phyloP scores from a whole-genome alignment of 371 early-diverging fungal species.

The Chytridiales sp. region DNA sequence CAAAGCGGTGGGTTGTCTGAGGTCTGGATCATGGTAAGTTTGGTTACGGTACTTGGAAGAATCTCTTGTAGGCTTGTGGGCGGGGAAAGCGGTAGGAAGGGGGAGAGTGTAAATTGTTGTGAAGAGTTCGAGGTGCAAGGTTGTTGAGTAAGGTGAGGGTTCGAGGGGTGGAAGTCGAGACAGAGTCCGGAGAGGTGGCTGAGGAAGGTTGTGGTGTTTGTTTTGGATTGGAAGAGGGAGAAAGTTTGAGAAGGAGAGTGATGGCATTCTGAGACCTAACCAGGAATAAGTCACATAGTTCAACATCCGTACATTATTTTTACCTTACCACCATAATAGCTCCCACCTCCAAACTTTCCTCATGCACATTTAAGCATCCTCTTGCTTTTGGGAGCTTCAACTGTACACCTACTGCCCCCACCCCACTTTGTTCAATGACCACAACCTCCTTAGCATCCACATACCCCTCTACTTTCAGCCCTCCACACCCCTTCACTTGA shows the following conservation, averaged over 20 bases:
- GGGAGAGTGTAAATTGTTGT: neutral
- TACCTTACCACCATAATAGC: slow-evolving; percentile 6
- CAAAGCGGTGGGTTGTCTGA: slow-evolving; percentile 15
- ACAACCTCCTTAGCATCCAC: too few relatives aligned
- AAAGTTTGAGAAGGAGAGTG: neutral
- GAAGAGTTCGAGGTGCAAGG: neutral
- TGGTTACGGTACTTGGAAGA: neutral
- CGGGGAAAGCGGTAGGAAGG: slow-evolving; percentile 1
- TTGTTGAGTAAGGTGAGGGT: too few relatives aligned
- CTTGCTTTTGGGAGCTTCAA: too few relatives aligned
- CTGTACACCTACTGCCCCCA: too few relatives aligned
- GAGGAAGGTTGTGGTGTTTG: neutral
- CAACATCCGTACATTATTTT: neutral
- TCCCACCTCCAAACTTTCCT: neutral
- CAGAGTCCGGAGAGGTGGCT: neutral
- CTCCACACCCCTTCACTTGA: too few relatives aligned
- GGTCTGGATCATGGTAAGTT: neutral
- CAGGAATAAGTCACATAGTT: neutral
- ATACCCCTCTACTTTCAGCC: too few relatives aligned
- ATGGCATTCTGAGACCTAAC: neutral
- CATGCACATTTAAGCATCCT: slow-evolving; percentile 8
- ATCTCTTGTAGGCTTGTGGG: slow-evolving; percentile 6
- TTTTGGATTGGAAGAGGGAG: neutral
- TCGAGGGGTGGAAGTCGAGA: too few relatives aligned
- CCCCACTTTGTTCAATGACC: too few relatives aligned